These are phyloP conservation scores for Cryoendolithus antarcticus DNA, from an alignment of 2,329 filamentous ascomycete genomes.

Conservation along the genomic window DNA sequence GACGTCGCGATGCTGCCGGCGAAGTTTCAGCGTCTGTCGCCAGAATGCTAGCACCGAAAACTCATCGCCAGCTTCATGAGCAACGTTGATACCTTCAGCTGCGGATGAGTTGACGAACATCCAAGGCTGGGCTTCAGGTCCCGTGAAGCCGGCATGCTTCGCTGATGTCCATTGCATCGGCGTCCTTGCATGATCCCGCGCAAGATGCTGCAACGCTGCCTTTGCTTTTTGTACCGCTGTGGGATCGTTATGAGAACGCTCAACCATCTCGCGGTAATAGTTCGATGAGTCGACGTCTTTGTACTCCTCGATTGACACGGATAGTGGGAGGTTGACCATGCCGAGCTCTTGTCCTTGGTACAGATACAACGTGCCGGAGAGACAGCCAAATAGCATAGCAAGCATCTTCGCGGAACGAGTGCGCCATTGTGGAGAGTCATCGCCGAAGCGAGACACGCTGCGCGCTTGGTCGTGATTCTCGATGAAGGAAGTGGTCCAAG, in stretches of 20 bases:
- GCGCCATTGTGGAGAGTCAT: conserved; percentile 36
- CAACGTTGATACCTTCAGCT: conserved; percentile 44
- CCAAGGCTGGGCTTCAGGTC: conserved; percentile 45
- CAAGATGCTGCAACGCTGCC: conserved; percentile 37
- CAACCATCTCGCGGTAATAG: conserved; percentile 36
- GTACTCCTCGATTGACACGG: conserved; percentile 23
- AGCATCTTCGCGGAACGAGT: conserved; percentile 44
- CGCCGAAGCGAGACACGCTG: conserved; percentile 42
- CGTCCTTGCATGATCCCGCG: conserved; percentile 54
- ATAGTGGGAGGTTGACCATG: conserved; percentile 39
- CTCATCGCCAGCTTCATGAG: conserved; percentile 35
- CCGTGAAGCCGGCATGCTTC: conserved; percentile 51
- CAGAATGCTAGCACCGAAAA: conserved; percentile 48
- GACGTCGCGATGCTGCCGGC: conserved; percentile 12
- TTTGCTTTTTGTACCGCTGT: conserved; percentile 9
- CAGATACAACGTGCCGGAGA: conserved; percentile 42
- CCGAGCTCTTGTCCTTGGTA: conserved; percentile 56
- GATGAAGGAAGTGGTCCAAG: conserved; percentile 52
- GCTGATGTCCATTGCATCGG: conserved; percentile 55
- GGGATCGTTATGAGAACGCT: conserved; percentile 24
- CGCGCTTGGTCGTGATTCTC: conserved; percentile 55
- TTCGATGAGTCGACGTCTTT: conserved; percentile 39
- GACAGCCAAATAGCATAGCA: conserved; percentile 5
- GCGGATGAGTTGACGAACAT: conserved; percentile 55
- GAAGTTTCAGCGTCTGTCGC: conserved; percentile 23